Evolutionary conservation across 139 green algal species (phyloP).

Genomic region (Tetratostichococcus sp.): DNA sequence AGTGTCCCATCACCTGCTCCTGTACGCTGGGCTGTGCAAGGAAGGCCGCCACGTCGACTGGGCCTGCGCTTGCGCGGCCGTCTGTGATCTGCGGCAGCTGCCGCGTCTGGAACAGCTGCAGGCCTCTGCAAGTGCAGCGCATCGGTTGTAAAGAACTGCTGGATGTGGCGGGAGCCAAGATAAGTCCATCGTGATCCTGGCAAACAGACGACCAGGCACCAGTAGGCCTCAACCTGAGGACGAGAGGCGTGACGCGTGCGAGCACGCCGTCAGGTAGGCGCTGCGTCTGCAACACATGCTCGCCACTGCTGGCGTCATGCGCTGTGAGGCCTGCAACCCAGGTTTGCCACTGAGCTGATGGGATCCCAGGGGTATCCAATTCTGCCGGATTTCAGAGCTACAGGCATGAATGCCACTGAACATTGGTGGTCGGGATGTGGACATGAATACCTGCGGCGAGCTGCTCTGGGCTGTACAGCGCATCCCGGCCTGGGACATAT

Average conservation of each 20-base stretch:
- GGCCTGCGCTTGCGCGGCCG: slow-evolving; percentile 9
- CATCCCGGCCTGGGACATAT: slow-evolving; percentile 20
- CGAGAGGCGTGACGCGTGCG: background rate
- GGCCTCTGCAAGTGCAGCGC: background rate
- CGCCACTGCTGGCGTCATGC: slow-evolving; percentile 6
- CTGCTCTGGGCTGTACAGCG: background rate
- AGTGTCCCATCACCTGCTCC: background rate
- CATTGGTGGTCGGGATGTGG: background rate
- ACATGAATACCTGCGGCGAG: slow-evolving; percentile 6
- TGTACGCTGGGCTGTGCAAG: slow-evolving; percentile 9
- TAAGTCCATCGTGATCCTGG: no score
- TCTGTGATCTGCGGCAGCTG: slow-evolving; percentile 8
- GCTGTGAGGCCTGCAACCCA: slow-evolving; percentile 10
- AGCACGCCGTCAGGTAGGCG: background rate
- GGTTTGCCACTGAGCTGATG: no score
- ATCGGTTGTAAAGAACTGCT: no score
- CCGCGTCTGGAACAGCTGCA: slow-evolving; percentile 15
- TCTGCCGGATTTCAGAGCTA: no score
- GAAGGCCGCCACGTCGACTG: slow-evolving; percentile 18
- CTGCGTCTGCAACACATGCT: slow-evolving; percentile 20
- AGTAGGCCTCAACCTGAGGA: background rate
- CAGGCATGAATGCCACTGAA: no score
- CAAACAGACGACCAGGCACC: no score
- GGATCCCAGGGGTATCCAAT: no score
- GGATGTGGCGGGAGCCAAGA: no score